phyloP scores from a whole-genome alignment of 176 grass and related monocot species.

The Carex kokanica region DNA sequence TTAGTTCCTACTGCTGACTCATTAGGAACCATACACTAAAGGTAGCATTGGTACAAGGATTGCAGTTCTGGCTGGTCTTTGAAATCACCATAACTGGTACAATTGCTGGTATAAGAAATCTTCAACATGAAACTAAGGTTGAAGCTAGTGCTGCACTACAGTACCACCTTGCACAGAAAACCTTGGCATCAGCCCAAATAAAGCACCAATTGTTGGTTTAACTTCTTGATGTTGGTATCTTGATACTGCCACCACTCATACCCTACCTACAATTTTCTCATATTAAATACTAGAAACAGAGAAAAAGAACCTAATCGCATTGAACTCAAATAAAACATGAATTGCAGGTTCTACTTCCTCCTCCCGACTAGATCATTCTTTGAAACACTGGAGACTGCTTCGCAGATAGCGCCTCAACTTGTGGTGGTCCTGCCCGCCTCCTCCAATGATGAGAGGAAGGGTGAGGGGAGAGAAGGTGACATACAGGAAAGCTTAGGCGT shows the following conservation, averaged over 20 bases:
- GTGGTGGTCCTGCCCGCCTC: not conserved
- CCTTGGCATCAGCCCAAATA: not conserved
- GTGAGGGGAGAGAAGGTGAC: not conserved
- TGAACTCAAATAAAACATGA: not conserved
- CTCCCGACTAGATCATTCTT: conserved; percentile 66
- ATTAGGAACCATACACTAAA: not conserved
- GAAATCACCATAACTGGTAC: not conserved
- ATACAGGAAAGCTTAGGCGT: not conserved
- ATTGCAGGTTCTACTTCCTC: conserved; percentile 67
- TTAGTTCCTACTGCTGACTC: not conserved
- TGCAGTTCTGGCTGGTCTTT: not conserved
- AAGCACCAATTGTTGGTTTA: not conserved
- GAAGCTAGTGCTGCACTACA: not conserved
- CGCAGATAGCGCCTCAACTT: not conserved
- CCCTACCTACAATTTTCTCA: not conserved
- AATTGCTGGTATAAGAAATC: not conserved
- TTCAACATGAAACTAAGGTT: not conserved
- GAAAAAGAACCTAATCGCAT: not conserved
- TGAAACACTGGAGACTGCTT: conserved; percentile 31
- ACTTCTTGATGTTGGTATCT: not conserved
- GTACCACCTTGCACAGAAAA: not conserved
- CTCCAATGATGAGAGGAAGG: not conserved
- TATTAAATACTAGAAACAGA: too few species aligned
- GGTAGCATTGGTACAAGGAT: not conserved
- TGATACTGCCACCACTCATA: not conserved